Base-by-base conservation (phyloP, 257 asterid species). In the Forsythia viridissima region DNA sequence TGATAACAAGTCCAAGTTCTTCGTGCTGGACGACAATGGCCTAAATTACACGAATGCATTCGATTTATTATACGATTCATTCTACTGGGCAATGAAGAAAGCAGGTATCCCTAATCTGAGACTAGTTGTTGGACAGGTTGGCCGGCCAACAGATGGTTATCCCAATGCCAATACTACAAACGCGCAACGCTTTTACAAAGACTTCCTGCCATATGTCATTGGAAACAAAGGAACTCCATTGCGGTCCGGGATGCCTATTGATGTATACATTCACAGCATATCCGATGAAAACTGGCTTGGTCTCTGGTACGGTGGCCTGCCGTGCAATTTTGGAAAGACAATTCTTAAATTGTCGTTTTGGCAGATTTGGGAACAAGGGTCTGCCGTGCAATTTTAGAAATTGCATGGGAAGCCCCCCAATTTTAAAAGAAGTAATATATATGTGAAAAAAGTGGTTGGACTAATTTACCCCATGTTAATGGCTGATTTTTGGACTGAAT, bases 71-170 rank as follows among this genome's bases (percentile, higher is more conserved):
- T 77, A 82, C 7, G 97, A 91, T 36, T 82, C 88, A 0, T 70
- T 80, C 21, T 81, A 82, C 0, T 79, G 81, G 75, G 88, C 93
- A 0, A 6, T 91, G 21, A 76, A 9, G 3, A 91, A 90, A 55
- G 83, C 81, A 0, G 92, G 91, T 10, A 55, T 69, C 11, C 72
- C 85, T 1, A 15, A 79, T 39, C 2, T 87, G 73, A 48, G 61
- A 21, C 75, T 91, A 10, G 68, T 75, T 34, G 80, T 91, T 4
- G 86, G 87, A 20, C 82, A 85, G 59, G 81, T 91, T 16, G 97
- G 97, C 5, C 90, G 94, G 93, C 94, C 96, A 2, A 90, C 96
- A 0, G 93, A 88, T n/a, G 91, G 91, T 15, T 40, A 20, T 42
- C 44, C 41, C 13, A 74, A 81, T 5, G 92, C 89, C 3, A 86